These are phyloP conservation scores for Marasmius tenuissimus DNA, from an alignment of 1,284 basidiomycete species.

Conservation along the genomic window DNA sequence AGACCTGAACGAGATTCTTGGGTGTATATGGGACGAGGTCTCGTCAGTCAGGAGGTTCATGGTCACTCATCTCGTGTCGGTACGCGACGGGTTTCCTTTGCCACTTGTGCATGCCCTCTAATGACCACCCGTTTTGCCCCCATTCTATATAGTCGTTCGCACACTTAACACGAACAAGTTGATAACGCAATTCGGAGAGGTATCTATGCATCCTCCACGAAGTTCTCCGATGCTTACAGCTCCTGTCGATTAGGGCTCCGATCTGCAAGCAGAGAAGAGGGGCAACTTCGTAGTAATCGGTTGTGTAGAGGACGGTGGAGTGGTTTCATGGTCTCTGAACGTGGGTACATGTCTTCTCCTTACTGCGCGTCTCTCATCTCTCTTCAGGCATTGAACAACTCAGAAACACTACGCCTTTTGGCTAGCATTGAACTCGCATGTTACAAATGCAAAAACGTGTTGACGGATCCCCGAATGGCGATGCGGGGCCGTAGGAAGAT, in stretches of 20 bases:
- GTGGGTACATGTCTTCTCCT: conserved; percentile 35
- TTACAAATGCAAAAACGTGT: conserved; percentile 66
- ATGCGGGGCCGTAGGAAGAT: conserved; percentile 65
- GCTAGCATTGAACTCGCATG: conserved; percentile 81
- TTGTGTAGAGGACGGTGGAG: conserved; percentile 66
- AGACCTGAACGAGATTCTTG: conserved; percentile 77
- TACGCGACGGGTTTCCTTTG: conserved; percentile 34
- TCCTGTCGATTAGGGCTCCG: conserved; percentile 46
- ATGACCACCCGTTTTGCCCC: conserved; percentile 12
- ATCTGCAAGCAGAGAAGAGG: conserved; percentile 78
- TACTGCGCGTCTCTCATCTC: background rate
- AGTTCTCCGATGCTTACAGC: background rate
- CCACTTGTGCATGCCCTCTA: background rate
- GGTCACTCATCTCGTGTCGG: conserved; percentile 77
- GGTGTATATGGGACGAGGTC: conserved; percentile 73
- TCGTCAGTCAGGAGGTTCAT: conserved; percentile 68
- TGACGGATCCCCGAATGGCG: conserved; percentile 63
- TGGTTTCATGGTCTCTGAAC: conserved; percentile 83
- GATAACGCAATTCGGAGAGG: conserved; percentile 71
- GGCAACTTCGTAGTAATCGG: conserved; percentile 82
- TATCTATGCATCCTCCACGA: conserved; percentile 23
- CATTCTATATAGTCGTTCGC: conserved; percentile 56
- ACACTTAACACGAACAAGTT: conserved; percentile 64
- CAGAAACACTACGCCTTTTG: conserved; percentile 74
- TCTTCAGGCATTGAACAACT: conserved; percentile 70